Conservation (phyloP, 495 filamentous ascomycete species). For the Annulohypoxylon stygium region DNA sequence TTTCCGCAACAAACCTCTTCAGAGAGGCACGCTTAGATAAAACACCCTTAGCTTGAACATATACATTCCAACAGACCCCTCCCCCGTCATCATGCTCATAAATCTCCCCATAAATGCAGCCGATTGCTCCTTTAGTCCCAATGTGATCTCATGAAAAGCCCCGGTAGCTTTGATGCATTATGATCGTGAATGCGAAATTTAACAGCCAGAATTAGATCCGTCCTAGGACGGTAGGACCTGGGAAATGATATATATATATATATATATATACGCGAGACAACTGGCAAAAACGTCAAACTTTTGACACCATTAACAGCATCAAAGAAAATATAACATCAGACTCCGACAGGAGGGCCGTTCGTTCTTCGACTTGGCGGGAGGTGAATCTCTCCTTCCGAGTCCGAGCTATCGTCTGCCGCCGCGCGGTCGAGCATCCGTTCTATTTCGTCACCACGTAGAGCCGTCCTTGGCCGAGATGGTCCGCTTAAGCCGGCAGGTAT, state of each 20-base stretch:
- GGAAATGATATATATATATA: slow-evolving; percentile 40
- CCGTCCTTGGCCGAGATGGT: slow-evolving; percentile 51
- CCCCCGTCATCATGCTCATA: slow-evolving; percentile 45
- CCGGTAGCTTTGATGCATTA: slow-evolving; percentile 38
- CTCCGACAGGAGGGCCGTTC: slow-evolving; percentile 46
- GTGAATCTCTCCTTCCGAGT: slow-evolving; percentile 64
- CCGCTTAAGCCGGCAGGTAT: slow-evolving; percentile 57
- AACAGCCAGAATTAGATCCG: slow-evolving; percentile 35
- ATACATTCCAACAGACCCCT: slow-evolving; percentile 33
- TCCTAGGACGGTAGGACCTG: slow-evolving; percentile 10
- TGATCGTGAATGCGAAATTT: slow-evolving; percentile 39
- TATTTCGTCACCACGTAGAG: slow-evolving; percentile 59
- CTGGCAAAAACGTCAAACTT: slow-evolving; percentile 22
- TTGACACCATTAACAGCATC: slow-evolving; percentile 13
- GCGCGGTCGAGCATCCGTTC: slow-evolving; percentile 63
- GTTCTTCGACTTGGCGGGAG: slow-evolving; percentile 51
- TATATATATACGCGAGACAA: slow-evolving; percentile 36
- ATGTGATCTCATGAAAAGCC: slow-evolving; percentile 37
- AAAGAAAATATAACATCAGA: slow-evolving; percentile 18
- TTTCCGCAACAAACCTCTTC: slow-evolving; percentile 18
- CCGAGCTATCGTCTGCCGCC: slow-evolving; percentile 58
- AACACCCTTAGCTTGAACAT: slow-evolving; percentile 27
- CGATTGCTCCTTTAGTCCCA: slow-evolving; percentile 38
- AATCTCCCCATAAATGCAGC: slow-evolving; percentile 45
- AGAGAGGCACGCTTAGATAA: slow-evolving; percentile 13